Conservation (phyloP, 2,329 filamentous ascomycete species). For the Aureobasidium musti region DNA sequence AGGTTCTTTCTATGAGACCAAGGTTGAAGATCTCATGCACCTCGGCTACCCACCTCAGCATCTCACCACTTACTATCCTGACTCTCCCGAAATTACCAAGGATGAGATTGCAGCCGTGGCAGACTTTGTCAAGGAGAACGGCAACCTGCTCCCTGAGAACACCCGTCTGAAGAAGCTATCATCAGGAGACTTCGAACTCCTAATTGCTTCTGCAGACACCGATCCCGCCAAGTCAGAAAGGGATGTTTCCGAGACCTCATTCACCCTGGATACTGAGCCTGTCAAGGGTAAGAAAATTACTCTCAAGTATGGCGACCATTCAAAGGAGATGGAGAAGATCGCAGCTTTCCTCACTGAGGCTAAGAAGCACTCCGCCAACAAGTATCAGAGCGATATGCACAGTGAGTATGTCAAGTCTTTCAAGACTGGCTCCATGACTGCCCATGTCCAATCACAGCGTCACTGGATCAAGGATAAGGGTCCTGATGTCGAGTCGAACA, state of each 20-base stretch:
- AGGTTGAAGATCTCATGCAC: constrained; percentile 48
- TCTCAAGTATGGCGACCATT: constrained; percentile 51
- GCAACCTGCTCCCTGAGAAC: constrained; percentile 52
- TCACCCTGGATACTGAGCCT: constrained; percentile 46
- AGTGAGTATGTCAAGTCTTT: constrained; percentile 52
- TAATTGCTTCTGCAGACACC: constrained; percentile 52
- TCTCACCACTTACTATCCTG: constrained; percentile 54
- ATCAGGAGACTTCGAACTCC: constrained; percentile 49
- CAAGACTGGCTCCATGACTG: constrained; percentile 52
- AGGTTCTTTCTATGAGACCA: constrained; percentile 49
- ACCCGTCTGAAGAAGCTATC: constrained; percentile 51
- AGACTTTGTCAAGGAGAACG: constrained; percentile 51
- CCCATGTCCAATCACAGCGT: constrained; percentile 54
- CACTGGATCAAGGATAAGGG: constrained; percentile 58
- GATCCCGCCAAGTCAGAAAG: constrained; percentile 45
- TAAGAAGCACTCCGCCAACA: constrained; percentile 51
- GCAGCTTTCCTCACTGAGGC: constrained; percentile 50
- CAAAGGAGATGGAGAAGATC: constrained; percentile 51
- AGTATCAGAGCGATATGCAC: constrained; percentile 48
- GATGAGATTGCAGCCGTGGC: constrained; percentile 52
- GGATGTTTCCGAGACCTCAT: constrained; percentile 50
- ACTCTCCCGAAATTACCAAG: constrained; percentile 51
- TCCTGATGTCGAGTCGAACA: constrained; percentile 55
- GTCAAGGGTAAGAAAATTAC: constrained; percentile 50
- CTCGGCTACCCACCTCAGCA: constrained; percentile 54